Conservation (phyloP, 768 basidiomycete species). For the Boletus rex-veris region DNA sequence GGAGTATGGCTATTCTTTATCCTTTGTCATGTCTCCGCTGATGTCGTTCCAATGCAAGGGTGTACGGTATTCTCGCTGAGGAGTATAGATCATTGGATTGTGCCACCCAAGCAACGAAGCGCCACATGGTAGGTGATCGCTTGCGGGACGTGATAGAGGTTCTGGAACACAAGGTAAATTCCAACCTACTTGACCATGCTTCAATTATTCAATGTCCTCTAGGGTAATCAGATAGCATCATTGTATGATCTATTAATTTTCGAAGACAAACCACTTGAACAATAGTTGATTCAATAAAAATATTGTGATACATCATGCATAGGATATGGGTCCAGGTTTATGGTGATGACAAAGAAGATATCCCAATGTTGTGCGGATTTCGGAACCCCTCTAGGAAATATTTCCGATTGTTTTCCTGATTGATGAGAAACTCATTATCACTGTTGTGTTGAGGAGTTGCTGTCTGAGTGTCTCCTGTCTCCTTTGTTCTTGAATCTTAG, state of each 20-base stretch:
- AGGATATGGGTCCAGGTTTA: too few relatives aligned
- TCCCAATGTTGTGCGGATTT: too few relatives aligned
- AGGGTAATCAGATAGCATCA: slow-evolving; percentile 95
- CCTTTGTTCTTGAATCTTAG: too few relatives aligned
- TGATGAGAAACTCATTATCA: too few relatives aligned
- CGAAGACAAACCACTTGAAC: slow-evolving; percentile 55
- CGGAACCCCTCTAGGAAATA: too few relatives aligned
- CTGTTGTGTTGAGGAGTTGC: too few relatives aligned
- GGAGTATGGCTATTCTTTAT: slow-evolving; percentile 51
- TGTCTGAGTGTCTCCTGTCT: too few relatives aligned
- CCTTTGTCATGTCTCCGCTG: neutral
- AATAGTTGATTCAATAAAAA: slow-evolving; percentile 1
- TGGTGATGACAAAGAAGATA: too few relatives aligned
- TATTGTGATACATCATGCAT: too few relatives aligned
- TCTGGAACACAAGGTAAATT: slow-evolving; percentile 80
- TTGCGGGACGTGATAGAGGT: slow-evolving; percentile 88
- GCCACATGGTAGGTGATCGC: slow-evolving; percentile 85
- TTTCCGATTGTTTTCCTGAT: too few relatives aligned
- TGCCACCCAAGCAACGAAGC: slow-evolving; percentile 71
- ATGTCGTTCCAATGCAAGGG: slow-evolving; percentile 43
- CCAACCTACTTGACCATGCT: neutral
- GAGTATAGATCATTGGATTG: slow-evolving; percentile 91
- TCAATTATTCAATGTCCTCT: slow-evolving; percentile 5
- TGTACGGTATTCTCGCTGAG: slow-evolving; percentile 87
- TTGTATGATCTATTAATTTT: slow-evolving; percentile 81